These are phyloP conservation scores for Recurvomyces mirabilis DNA, from an alignment of 495 filamentous ascomycete species.

Conservation along the genomic window DNA sequence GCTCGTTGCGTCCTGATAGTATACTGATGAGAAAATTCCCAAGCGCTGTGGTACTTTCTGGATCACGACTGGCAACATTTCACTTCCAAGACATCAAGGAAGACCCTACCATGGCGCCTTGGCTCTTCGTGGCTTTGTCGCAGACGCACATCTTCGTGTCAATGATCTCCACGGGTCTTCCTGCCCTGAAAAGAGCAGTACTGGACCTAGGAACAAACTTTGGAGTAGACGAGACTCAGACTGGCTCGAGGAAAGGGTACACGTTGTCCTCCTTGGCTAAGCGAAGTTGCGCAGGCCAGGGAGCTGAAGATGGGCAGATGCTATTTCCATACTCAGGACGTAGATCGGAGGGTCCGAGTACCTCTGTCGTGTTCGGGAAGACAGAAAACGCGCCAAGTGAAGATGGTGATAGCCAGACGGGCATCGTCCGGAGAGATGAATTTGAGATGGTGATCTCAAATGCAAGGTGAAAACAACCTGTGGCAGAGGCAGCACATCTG, in stretches of 20 bases:
- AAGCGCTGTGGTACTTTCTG: no score
- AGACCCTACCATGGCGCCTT: neutral
- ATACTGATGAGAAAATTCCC: no score
- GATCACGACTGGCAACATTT: neutral
- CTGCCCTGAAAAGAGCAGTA: slow-evolving; percentile 2
- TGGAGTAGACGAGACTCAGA: neutral
- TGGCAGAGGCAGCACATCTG: no score
- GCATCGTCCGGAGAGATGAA: slow-evolving; percentile 1
- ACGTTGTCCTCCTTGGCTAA: no score
- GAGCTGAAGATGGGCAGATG: no score
- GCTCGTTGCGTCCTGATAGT: no score
- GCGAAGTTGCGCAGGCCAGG: no score
- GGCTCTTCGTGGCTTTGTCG: neutral
- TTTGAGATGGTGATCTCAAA: neutral
- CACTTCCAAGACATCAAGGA: neutral
- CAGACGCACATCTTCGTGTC: slow-evolving; percentile 3
- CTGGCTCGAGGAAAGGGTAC: no score
- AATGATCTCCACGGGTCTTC: neutral
- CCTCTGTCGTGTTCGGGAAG: no score
- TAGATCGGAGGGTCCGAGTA: no score
- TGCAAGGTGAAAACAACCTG: neutral
- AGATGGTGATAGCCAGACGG: slow-evolving; percentile 4
- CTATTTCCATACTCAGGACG: no score
- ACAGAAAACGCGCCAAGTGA: no score
- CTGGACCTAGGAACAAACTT: slow-evolving; percentile 4